Percentiles rank a stretch among this genome's conserved stretches.
Conservation (phyloP, 2,329 filamentous ascomycete species). For the Stemphylium lycopersici region DNA sequence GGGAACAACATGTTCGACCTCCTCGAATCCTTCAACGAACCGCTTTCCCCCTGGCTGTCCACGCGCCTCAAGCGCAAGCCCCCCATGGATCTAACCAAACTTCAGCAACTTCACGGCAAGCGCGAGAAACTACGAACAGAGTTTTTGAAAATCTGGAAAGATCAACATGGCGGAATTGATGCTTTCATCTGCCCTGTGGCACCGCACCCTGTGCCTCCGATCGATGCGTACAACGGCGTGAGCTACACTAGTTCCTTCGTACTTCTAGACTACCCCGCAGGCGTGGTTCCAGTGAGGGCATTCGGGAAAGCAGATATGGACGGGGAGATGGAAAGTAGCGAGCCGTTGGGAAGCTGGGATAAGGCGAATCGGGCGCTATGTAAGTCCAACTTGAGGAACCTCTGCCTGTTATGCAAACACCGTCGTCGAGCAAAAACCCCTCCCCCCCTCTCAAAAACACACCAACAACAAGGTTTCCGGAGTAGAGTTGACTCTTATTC, state of each 20-base stretch:
- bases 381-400: too few relatives aligned
- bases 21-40: conserved; percentile 62
- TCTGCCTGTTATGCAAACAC: too few relatives aligned
- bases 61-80: conserved; percentile 58
- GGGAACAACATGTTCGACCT: conserved; percentile 62
- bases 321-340: conserved; percentile 50
- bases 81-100: conserved; percentile 54
- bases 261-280: conserved; percentile 67
- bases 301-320: conserved; percentile 59
- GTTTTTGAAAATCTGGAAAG: conserved; percentile 64
- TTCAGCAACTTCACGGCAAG: conserved; percentile 61
- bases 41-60: conserved; percentile 65
- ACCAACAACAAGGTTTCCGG: too few relatives aligned
- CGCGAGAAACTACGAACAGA: conserved; percentile 60
- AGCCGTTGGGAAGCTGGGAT: conserved; percentile 63
- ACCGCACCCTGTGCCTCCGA: conserved; percentile 66
- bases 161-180: conserved; percentile 57
- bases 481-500: conserved; percentile 7
- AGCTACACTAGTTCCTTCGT: conserved; percentile 68
- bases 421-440: too few relatives aligned
- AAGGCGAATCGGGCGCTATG: conserved; percentile 65
- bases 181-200: conserved; percentile 68
- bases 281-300: conserved; percentile 60
- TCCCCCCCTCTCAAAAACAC: too few relatives aligned
- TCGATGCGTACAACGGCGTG: conserved; percentile 67